Conservation (phyloP, 805 yeast species). For the Candida piceae region DNA sequence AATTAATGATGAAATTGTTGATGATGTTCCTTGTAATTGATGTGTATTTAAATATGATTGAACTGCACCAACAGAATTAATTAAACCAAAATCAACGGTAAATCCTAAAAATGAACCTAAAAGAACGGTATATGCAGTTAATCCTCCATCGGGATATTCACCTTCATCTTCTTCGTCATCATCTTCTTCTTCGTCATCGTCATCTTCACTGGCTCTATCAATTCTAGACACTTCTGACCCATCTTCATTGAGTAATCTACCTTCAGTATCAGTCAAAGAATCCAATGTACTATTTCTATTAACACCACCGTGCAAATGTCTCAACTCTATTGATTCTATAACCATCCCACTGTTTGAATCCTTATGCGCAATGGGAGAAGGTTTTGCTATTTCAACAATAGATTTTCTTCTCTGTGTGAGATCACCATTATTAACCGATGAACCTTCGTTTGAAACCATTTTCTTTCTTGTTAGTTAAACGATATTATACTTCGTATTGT, state of each 20-base stretch:
- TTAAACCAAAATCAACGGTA: slow-evolving; percentile 48
- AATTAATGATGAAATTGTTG: slow-evolving; percentile 56
- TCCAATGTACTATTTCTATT: background rate
- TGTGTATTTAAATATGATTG: slow-evolving; percentile 54
- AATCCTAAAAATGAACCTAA: slow-evolving; percentile 57
- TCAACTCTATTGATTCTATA: background rate
- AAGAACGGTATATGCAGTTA: slow-evolving; percentile 48
- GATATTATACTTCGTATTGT: no score
- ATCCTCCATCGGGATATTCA: slow-evolving; percentile 56
- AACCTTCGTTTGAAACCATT: no score
- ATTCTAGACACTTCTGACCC: no score
- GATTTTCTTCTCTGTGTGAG: background rate
- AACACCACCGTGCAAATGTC: background rate
- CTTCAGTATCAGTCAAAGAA: no score
- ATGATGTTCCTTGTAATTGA: slow-evolving; percentile 42
- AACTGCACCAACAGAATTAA: slow-evolving; percentile 57
- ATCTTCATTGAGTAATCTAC: no score
- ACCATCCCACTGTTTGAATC: background rate
- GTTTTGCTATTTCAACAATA: background rate
- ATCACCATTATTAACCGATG: no score
- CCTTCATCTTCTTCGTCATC: slow-evolving; percentile 17
- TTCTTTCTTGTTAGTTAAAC: no score
- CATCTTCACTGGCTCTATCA: background rate
- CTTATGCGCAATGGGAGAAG: background rate
- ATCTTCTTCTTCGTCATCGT: background rate